Percentiles rank a stretch among this genome's conserved stretches.
Evolutionary conservation across 176 grass and related monocot species (phyloP).

Genomic region (Tuctoria greenei): DNA sequence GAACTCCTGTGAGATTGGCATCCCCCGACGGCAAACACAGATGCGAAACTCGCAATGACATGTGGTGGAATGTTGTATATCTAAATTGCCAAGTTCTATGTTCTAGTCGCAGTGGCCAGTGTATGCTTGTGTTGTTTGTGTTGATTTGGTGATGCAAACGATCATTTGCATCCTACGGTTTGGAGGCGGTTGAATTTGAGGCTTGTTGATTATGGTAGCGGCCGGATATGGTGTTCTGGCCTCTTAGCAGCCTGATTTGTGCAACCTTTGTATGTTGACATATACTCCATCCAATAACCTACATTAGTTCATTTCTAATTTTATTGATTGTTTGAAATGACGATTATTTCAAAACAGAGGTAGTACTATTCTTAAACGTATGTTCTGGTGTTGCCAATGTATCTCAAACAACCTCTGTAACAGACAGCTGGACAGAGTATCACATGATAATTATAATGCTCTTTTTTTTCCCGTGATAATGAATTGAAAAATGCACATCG

Average conservation of each 20-base stretch:
- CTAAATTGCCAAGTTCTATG: slow-evolving; percentile 6
- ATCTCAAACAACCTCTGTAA: neutral
- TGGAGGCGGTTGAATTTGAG: neutral
- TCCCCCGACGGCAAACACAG: slow-evolving; percentile 76
- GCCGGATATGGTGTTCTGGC: neutral
- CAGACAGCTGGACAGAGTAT: neutral
- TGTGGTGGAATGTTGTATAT: neutral
- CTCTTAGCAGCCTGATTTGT: too few species aligned
- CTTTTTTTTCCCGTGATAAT: neutral
- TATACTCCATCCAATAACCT: too few species aligned
- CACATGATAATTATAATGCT: neutral
- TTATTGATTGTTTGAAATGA: too few species aligned
- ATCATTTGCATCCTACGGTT: slow-evolving; percentile 40
- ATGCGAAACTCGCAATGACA: slow-evolving; percentile 28
- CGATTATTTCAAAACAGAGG: too few species aligned
- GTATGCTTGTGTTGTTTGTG: neutral
- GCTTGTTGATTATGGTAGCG: slow-evolving; percentile 18
- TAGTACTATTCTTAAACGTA: neutral
- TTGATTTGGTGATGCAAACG: slow-evolving; percentile 36
- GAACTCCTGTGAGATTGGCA: slow-evolving; percentile 81
- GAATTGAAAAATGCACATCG: neutral
- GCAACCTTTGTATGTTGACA: too few species aligned
- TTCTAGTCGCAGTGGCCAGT: neutral
- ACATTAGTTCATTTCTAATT: too few species aligned
- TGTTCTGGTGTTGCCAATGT: neutral